phyloP scores from a whole-genome alignment of 2,329 filamentous ascomycete genomes.

The Lachnellula occidentalis region DNA sequence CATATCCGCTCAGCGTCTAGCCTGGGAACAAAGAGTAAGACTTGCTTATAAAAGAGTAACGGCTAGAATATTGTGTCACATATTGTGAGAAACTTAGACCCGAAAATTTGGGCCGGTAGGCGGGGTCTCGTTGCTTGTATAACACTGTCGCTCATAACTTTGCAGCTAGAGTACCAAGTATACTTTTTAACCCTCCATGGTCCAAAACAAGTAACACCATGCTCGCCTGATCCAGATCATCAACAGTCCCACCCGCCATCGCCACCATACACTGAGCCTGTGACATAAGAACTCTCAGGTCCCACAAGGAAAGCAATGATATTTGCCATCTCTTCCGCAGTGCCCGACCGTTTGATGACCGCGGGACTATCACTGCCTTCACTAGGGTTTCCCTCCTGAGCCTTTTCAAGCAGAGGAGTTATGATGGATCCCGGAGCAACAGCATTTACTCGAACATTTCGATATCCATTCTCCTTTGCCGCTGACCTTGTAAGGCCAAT shows the following conservation, averaged over 20 bases:
- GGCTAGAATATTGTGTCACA: no score
- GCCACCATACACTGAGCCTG: constrained; percentile 23
- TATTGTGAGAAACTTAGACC: no score
- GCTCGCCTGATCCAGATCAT: constrained; percentile 2
- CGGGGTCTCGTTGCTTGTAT: no score
- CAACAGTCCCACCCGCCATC: constrained; percentile 28
- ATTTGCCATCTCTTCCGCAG: constrained; percentile 39
- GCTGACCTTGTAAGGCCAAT: constrained; percentile 35
- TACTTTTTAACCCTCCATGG: no score
- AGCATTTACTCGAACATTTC: constrained; percentile 36
- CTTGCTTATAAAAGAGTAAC: no score
- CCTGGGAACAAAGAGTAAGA: no score
- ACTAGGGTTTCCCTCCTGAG: constrained; percentile 14
- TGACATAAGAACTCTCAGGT: constrained; percentile 25
- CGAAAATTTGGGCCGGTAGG: no score
- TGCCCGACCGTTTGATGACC: constrained; percentile 39
- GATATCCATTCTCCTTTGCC: constrained; percentile 35
- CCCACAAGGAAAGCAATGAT: constrained; percentile 43
- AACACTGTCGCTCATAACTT: no score
- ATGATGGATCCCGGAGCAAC: constrained; percentile 38
- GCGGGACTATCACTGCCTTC: constrained; percentile 33
- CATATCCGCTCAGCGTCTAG: no score
- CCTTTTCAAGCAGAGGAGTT: constrained; percentile 44
- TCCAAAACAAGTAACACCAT: background rate
- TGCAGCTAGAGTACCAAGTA: no score